Evolutionary conservation across 352 stramenopile genomes (phyloP), one percentile per base, ranked within the genome.

Genomic region (Pythium phragmitis): DNA sequence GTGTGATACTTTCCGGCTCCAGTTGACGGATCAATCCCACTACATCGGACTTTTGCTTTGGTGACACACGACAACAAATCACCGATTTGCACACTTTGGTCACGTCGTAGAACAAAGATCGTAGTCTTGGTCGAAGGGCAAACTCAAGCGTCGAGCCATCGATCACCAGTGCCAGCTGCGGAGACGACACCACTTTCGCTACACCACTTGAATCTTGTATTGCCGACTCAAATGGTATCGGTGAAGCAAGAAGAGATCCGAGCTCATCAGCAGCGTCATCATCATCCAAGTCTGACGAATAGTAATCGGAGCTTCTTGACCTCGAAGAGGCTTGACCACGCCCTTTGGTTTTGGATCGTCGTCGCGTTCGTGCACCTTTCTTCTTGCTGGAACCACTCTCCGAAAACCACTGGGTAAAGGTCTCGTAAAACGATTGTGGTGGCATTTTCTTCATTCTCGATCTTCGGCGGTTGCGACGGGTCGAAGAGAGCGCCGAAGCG

Each of bases 121-220:
- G 77, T 26, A 91, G 57, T 56, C 70, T 71, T 39, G 79, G 70
- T 16, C 73, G 68, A 34, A 93, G 60, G 13, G 82, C 82, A 63
- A 77, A 84, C 47, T 91, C 82, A 0, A 99, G 76, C 36, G 94
- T 92, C 64, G 85, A 80, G 17, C 96, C 96, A 75, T 98, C 95
- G 46, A 99, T 97, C 19, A 99, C 87, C 26, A 99, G 78, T 13
- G 91, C 93, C 52, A 91, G 19, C 14, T 43, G 34, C 13, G 55
- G 45, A 41, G 43, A 26, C 3, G 17, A 26, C 47, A 19, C 16
- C 4, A 28, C 7, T 6, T 34, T 41, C 8, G 26, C 30, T 43
- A 2, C 28, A 14, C 7, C 39, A 30, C 13, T 36, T 11, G 30
- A 9, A 16, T 67, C 60, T 23, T 47, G 49, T 14, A 56, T 54